Base-by-base conservation (phyloP, 192 early-diverging fungal genomes). In the Coemansia sp. region DNA sequence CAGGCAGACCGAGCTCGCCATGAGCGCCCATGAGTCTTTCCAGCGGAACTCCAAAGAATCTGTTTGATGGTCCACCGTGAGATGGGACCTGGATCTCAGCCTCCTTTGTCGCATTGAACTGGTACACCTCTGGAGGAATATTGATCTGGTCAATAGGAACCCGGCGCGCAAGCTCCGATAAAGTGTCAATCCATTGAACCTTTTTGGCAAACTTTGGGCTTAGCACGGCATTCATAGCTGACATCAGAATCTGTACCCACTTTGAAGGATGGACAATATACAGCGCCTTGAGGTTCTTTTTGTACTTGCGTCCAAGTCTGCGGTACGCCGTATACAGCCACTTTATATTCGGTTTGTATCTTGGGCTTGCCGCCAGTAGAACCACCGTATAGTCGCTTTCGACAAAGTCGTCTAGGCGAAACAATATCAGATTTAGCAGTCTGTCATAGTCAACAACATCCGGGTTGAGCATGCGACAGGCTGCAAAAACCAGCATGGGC, bases 191-290 rank as follows among this genome's bases (percentile, higher is more conserved):
- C 83, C 94, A 98, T 63, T 86, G 83, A 9, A 98, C 78, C 78
- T 98, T 98, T 54, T 85, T 79, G 15, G 88, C 82, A 83, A 98
- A 98, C 80, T 98, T 98, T 51, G 94, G 93, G 57, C 96, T 98
- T 51, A 93, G 90, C 26, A 98, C 83, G 9, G 87, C 84, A 49
- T 91, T 93, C 87, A 94, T 93, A 0, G 90, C 85, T 62, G 93
- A 91, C 75, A 98, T 87, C 18, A 96, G 76, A 8, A 97, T 66
- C 62, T 91, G 87, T 58, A 91, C 87, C 88, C 90, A 93, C 22
- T 87, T 84, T 16, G 92, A 88, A n/a, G 94, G 90, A 80, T 98
- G 95, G 4, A 98, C 94, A 41, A 98, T 88, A 77, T 92, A 93
- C 12, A 98, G 80, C 18, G 87, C 87, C 78, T 96, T 97, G 43